Conservation (phyloP, 148 eudicot genomes). For the Rhododendron mucronatum region DNA sequence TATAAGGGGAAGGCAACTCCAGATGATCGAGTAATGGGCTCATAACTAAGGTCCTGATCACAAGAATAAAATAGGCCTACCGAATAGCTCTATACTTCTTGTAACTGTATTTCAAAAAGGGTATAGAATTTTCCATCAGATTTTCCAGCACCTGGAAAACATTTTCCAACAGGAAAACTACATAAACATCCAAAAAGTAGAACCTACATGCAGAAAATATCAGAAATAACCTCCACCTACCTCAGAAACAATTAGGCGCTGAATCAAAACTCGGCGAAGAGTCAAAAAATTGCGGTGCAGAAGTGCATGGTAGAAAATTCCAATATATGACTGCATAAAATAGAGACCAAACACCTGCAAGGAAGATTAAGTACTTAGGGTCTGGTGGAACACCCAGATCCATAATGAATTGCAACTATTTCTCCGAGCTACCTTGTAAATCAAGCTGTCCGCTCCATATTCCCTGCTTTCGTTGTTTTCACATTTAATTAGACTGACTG, state of each 20-base stretch:
- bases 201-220: background rate
- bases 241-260: constrained; percentile 85
- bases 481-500: constrained; percentile 71
- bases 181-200: background rate
- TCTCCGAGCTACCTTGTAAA: constrained; percentile 66
- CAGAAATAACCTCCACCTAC: constrained; percentile 20
- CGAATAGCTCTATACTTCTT: constrained; percentile 69
- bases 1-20: background rate
- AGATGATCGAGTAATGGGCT: background rate
- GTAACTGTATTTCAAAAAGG: constrained; percentile 72
- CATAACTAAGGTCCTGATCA: background rate
- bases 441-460: constrained; percentile 75
- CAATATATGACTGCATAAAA: constrained; percentile 96
- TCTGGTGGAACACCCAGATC: background rate
- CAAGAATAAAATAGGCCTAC: constrained; percentile 29
- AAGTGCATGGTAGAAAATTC: constrained; percentile 85
- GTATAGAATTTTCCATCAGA: constrained; percentile 72
- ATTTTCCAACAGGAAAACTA: background rate
- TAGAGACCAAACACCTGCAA: constrained; percentile 89
- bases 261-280: constrained; percentile 82
- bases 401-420: background rate
- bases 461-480: constrained; percentile 67
- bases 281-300: constrained; percentile 79
- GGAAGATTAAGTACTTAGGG: constrained; percentile 1
- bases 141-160: constrained; percentile 71